Evolutionary conservation across 352 stramenopile species (phyloP), one percentile per base, ranked within the genome.

Genomic region (Globisporangium uncinulatum): DNA sequence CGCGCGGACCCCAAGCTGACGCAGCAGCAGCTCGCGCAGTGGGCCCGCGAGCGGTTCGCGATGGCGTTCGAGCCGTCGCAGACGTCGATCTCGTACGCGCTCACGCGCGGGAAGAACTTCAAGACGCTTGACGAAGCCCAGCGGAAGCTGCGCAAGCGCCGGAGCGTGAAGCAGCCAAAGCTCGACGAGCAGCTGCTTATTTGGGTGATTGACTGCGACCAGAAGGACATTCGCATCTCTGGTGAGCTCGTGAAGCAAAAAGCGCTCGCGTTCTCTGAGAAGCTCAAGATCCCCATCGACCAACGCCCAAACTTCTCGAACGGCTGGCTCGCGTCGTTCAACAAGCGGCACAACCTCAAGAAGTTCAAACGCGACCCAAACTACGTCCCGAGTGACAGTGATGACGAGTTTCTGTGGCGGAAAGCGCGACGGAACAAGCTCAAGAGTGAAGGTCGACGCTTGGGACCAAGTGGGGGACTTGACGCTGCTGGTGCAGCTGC

Each of bases 241-340:
- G 58, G 58, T n/a, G 58, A 62, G 48, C 56, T 62, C 56, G 56
- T 62, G 24, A 62, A 62, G 39, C 56, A 62, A 15, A 62, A 62
- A 20, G 56, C 56, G 15, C 19, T 56, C 24, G 48, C 56, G 56
- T 62, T 62, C 48, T 51, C 48, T 10, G 58, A 64, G 8, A 64
- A 56, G 47, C 56, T 62, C 48, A 51, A 51, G 4, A 62, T 62
- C 29, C n/a, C 42, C 8, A 39, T 42, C 34, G 58, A 54, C 29
- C 37, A 55, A 13, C 58, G 58, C 48, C 56, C 56, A 2, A 56
- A 34, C 36, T 94, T 92, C 61, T 94, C 83, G 8, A 94, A 94
- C 61, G 83, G 83, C 52, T 94, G 83, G 83, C 65, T 94, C 48
- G 81, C 79, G 51, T 89, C 76, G 13, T 94, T 94, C 60, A 92